A percentile compares a stretch with the other conserved stretches of the same genome.
Evolutionary conservation across 257 asterid species (phyloP).

Genomic region (Osmanthus fragrans): DNA sequence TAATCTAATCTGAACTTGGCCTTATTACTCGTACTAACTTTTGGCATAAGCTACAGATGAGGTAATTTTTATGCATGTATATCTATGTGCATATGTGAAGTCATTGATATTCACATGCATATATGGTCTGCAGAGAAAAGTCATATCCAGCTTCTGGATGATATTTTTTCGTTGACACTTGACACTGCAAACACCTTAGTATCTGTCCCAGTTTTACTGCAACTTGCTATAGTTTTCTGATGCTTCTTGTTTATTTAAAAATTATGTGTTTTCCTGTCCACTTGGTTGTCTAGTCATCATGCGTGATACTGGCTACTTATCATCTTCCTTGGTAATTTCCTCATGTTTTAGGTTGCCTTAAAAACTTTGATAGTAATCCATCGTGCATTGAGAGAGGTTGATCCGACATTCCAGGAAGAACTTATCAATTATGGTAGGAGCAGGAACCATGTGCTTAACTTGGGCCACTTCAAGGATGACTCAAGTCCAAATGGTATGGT

Average conservation of each 20-base stretch:
- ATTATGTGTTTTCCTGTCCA: background rate
- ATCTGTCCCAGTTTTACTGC: background rate
- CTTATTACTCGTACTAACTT: background rate
- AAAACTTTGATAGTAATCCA: conserved; percentile 91
- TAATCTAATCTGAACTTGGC: background rate
- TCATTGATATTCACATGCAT: background rate
- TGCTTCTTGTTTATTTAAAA: background rate
- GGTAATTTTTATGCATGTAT: background rate
- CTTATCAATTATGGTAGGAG: conserved; percentile 82
- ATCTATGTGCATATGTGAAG: background rate
- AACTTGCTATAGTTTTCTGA: conserved; percentile 1
- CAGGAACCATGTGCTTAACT: conserved; percentile 79
- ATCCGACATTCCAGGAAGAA: conserved; percentile 96
- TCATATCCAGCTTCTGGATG: background rate
- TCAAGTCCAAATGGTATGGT: conserved; percentile 85
- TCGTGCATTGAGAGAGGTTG: conserved; percentile 96
- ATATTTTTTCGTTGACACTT: background rate
- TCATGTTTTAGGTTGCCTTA: conserved; percentile 73
- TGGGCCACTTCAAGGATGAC: conserved; percentile 95
- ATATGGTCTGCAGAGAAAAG: background rate
- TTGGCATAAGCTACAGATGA: background rate
- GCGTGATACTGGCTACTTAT: background rate
- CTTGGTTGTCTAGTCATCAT: background rate
- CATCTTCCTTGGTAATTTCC: background rate
- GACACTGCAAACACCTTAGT: background rate